Evolutionary conservation across 1,139 yeast genomes (phyloP).

Genomic region (Chernovozyma aurita): DNA sequence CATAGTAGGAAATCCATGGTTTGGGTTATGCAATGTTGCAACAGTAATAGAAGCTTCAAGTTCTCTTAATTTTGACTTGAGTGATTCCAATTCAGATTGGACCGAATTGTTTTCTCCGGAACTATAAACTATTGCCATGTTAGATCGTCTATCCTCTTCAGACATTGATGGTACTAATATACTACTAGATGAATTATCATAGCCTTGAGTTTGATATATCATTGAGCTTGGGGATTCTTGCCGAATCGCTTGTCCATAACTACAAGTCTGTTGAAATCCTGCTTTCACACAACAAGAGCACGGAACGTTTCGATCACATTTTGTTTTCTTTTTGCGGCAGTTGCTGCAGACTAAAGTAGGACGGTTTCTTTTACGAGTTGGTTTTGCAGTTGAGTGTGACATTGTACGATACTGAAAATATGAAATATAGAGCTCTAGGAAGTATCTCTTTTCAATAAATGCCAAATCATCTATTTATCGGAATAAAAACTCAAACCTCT

Average conservation of each 20-base stretch:
- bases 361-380: constrained; percentile 7
- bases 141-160: not conserved
- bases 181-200: no score
- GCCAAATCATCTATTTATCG: no score
- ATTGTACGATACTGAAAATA: no score
- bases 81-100: constrained; percentile 7
- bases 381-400: no score
- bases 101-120: not conserved
- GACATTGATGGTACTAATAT: no score
- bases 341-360: constrained; percentile 9
- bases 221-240: not conserved
- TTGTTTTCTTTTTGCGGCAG: constrained; percentile 10
- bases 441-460: no score
- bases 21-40: constrained; percentile 4
- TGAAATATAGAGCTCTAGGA: no score
- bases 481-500: no score
- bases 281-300: constrained; percentile 9
- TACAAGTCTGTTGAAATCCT: constrained; percentile 7
- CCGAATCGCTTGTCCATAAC: constrained; percentile 1
- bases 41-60: constrained; percentile 11
- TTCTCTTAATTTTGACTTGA: constrained; percentile 7
- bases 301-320: constrained; percentile 9
- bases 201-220: not conserved
- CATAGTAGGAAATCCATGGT: no score
- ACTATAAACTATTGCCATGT: not conserved